Conservation (phyloP, 148 eudicot species). For the Agrostemma githago region DNA sequence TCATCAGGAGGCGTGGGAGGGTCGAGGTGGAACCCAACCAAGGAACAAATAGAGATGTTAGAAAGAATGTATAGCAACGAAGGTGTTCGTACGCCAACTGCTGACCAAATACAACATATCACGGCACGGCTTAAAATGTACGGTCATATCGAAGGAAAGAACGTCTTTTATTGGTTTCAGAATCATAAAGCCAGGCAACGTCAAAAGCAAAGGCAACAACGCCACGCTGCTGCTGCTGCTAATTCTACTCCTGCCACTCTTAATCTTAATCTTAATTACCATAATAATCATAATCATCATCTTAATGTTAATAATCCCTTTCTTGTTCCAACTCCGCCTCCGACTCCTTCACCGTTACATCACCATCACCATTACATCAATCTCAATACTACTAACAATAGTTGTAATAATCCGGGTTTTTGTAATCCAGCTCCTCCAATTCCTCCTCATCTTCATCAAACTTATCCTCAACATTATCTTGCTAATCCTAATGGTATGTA, state of each 20-base stretch:
- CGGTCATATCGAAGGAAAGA: slow-evolving; percentile 89
- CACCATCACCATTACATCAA: neutral
- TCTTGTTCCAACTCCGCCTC: neutral
- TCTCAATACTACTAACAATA: neutral
- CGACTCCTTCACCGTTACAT: neutral
- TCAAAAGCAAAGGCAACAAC: slow-evolving; percentile 71
- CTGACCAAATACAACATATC: slow-evolving; percentile 79
- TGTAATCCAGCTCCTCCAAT: slow-evolving; percentile 11
- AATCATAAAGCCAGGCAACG: slow-evolving; percentile 93
- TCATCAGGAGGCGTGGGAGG: slow-evolving; percentile 31
- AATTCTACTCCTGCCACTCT: neutral
- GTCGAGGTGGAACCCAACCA: slow-evolving; percentile 78
- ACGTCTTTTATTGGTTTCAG: slow-evolving; percentile 96
- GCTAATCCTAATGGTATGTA: slow-evolving; percentile 28
- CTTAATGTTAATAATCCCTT: slow-evolving; percentile 2
- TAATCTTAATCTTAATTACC: slow-evolving; percentile 21
- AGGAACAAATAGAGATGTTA: slow-evolving; percentile 70
- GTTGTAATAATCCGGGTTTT: neutral
- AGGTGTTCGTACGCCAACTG: slow-evolving; percentile 71
- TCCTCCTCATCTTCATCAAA: neutral
- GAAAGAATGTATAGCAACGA: slow-evolving; percentile 54
- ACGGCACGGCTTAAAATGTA: slow-evolving; percentile 44
- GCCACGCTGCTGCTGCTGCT: slow-evolving; percentile 6
- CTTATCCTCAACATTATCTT: slow-evolving; percentile 7
- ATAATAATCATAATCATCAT: neutral